Percentiles rank a stretch among this genome's conserved stretches.
phyloP scores from a whole-genome alignment of 805 yeast species.

The Jamesozyma rosinii region DNA sequence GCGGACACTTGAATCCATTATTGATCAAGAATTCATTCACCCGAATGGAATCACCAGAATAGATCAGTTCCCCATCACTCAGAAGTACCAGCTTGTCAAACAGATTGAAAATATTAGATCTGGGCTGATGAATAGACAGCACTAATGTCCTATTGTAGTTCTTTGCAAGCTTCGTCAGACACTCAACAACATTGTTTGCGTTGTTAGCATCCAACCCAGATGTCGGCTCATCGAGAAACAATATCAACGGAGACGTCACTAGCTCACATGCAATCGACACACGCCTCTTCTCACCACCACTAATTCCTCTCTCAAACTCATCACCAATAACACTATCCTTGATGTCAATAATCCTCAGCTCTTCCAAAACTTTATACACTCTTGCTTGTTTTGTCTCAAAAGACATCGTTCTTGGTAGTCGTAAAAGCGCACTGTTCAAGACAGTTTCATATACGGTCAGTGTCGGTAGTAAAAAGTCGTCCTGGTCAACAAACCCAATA shows the following conservation, averaged over 20 bases:
- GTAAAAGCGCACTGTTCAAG: conserved; percentile 76
- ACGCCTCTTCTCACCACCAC: conserved; percentile 78
- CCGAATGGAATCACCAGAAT: conserved; percentile 73
- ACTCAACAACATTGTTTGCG: conserved; percentile 84
- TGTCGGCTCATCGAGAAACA: conserved; percentile 87
- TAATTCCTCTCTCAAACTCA: conserved; percentile 78
- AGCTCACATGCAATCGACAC: conserved; percentile 91
- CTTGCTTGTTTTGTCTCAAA: conserved; percentile 60
- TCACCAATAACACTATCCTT: conserved; percentile 83
- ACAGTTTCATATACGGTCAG: conserved; percentile 94
- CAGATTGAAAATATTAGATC: conserved; percentile 87
- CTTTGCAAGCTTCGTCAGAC: conserved; percentile 68
- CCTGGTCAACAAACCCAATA: conserved; percentile 94
- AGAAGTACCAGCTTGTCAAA: conserved; percentile 76
- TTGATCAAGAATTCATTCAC: conserved; percentile 67
- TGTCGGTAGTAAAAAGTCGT: conserved; percentile 82
- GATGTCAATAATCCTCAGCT: conserved; percentile 72
- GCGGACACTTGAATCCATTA: conserved; percentile 75
- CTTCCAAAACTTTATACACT: conserved; percentile 76
- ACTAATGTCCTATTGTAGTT: conserved; percentile 80
- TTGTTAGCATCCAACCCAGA: conserved; percentile 92
- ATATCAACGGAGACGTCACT: conserved; percentile 76
- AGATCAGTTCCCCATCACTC: conserved; percentile 77
- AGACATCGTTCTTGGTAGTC: conserved; percentile 79
- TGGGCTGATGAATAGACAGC: conserved; percentile 93